Evolutionary conservation across 805 yeast species (phyloP), one percentile per base, ranked within the genome.

Genomic region (Myxozyma sirexii): DNA sequence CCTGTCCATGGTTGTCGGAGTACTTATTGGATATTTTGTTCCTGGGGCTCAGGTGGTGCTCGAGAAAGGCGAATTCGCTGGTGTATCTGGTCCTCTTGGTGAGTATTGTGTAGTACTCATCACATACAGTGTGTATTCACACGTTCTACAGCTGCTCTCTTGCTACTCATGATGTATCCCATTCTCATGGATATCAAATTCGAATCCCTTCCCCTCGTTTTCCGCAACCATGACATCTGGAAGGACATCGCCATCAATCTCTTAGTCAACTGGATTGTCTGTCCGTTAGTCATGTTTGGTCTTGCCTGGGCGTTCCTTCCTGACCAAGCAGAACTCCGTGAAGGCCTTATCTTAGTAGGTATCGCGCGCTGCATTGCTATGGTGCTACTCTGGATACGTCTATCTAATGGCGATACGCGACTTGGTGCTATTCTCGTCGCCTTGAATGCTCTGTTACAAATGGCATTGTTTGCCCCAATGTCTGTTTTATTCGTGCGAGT

Each of bases 351-450:
- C 26, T 77, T 83, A 79, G 80, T 83, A 46, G 86, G 86, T 0
- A 54, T 80, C 35, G 86, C 84, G 4, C 71, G 86, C 59, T 83
- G 86, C 68, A 82, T 83, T 62, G 86, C 86, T 17, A 83, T 83
- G 86, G 59, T 59, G 2, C 49, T 57, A 19, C 31, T 57, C 10
- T 57, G 60, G 60, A 82, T 79, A 65, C 76, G 79, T 23, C 72
- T 83, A 17, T 82, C 85, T 1, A 76, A 71, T 5, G 86, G 86
- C 4, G 84, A 82, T 35, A 42, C 37, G 45, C 74, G 74, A 31
- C 67, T 80, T 37, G 82, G 86, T 70, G 83, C 82, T 1, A 63
- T 80, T 7, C 66, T 82, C n/a, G 85, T 82, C 1, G 70, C 80
- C 5, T 64, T 80, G 43, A 82, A 82, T 69, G 77, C 82, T 53